Conservation (phyloP, 495 filamentous ascomycete genomes). For the Tuber umbilicatum region DNA sequence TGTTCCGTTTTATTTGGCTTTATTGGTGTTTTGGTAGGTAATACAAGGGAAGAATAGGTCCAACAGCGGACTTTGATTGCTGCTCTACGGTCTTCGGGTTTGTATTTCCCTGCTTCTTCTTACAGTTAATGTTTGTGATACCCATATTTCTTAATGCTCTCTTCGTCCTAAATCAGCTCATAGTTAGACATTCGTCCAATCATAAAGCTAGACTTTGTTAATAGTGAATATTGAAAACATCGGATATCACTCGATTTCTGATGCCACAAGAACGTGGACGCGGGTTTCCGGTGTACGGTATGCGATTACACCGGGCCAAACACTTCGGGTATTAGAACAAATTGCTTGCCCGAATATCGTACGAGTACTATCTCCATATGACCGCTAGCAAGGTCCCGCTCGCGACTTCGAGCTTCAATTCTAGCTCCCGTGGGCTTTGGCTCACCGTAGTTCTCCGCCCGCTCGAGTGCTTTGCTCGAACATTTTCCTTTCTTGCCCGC, state of each 20-base stretch:
- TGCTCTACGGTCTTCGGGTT: background rate
- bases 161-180: background rate
- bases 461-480: too few species aligned
- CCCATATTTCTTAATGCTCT: background rate
- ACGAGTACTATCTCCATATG: background rate
- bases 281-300: background rate
- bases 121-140: background rate
- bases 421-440: too few species aligned
- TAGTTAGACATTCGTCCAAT: background rate
- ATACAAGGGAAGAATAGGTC: background rate
- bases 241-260: background rate
- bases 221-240: background rate
- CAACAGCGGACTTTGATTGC: background rate
- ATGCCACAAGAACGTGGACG: background rate
- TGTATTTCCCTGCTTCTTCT: background rate
- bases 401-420: too few species aligned
- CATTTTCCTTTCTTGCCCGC: too few species aligned
- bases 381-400: too few species aligned
- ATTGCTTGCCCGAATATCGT: background rate
- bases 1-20: background rate
- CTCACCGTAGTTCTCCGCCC: too few species aligned
- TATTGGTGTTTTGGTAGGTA: background rate
- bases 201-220: background rate
- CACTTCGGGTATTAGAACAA: background rate
- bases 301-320: background rate